Evolutionary conservation across 805 yeast genomes (phyloP), one percentile per base, ranked within the genome.

Genomic region (Schwanniomyces sp.): DNA sequence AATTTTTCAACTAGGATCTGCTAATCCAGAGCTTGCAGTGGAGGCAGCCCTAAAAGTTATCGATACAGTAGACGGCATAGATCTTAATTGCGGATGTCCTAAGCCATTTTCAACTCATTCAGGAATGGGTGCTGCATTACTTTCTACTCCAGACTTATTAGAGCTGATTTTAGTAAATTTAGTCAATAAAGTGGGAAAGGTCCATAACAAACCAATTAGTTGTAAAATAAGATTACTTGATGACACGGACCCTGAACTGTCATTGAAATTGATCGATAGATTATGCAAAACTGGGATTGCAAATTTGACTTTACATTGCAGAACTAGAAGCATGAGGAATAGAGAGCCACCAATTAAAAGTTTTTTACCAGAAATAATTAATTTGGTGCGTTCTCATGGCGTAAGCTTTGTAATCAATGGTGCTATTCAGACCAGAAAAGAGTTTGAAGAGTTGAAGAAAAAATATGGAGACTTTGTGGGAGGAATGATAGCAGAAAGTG

Each of bases 101-200:
- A 94, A 92, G 63, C 97, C 91, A 55, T 94, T 94, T 59, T 87
- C 96, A 1, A 78, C 91, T 2, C 99, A 94, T 65, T 77, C 95
- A 0, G 99, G 99, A 0, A 94, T 94, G 98, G 99, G 99, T 5
- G 96, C 98, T 2, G 97, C 96, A 0, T 72, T 94, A 40, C 72
- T 94, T 46, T 72, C 76, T 28, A 88, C 91, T 0, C 97, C 98
- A 0, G 96, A 88, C 40, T 69, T 80, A 34, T 72, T 94, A 14
- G 86, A 85, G 53, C 75, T 76, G 12, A 94, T 94, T 27, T 68
- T 94, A 50, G 66, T 66, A 3, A 76, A 78, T 7, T 69, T 94
- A 42, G 97, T 94, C 1, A 76, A 76, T 21, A 74, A 90, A 52
- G 91, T 94, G 1, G 99, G 99, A 5, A 74, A 66, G 46, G 95